Conservation (phyloP, 1,139 yeast genomes). For the Suhomyces ambrosiae region DNA sequence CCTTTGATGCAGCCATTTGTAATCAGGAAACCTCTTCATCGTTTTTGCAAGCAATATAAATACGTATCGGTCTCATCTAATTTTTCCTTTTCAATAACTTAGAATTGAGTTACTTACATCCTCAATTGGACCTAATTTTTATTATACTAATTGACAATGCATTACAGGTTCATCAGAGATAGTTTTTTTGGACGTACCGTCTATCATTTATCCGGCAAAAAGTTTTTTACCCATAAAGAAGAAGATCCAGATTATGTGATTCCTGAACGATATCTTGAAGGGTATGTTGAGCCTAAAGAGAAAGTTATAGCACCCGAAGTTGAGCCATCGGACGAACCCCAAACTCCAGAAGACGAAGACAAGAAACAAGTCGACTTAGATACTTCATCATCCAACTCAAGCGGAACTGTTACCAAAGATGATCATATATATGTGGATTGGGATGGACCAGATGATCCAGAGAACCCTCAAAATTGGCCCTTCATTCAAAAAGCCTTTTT, state of each 20-base stretch:
- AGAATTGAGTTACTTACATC: no score
- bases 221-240: slow-evolving; percentile 32
- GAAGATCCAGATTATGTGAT: slow-evolving; percentile 34
- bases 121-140: no score
- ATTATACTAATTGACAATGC: no score
- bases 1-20: no score
- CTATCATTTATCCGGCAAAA: slow-evolving; percentile 36
- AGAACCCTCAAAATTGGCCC: slow-evolving; percentile 62
- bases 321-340: no score
- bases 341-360: not conserved
- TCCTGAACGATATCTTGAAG: slow-evolving; percentile 33
- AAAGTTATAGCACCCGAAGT: not conserved
- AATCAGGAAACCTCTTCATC: no score
- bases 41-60: no score
- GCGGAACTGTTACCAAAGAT: slow-evolving; percentile 4
- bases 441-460: slow-evolving; percentile 58
- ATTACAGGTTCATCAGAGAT: slow-evolving; percentile 29
- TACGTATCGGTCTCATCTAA: no score
- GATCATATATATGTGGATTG: slow-evolving; percentile 30
- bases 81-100: no score
- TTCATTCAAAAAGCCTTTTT: slow-evolving; percentile 37
- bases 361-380: slow-evolving; percentile 3
- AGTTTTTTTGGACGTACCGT: slow-evolving; percentile 37
- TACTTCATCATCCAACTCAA: slow-evolving; percentile 3
- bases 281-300: slow-evolving; percentile 5